Evolutionary conservation across 495 filamentous ascomycete species (phyloP).

Genomic region (Xylaria castorea): DNA sequence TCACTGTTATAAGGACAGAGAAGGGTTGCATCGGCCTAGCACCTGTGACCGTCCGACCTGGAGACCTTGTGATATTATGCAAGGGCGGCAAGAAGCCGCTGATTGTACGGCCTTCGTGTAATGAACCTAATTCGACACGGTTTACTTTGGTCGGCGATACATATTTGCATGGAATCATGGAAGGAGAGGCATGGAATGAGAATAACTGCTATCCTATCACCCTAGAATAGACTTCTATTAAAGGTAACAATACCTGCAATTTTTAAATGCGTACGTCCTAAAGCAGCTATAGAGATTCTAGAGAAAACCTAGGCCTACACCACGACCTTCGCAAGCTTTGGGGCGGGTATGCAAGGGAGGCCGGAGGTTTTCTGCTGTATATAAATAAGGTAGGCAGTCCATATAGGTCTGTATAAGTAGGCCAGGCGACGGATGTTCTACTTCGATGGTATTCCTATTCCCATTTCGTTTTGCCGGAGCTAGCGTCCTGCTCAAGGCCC

Average conservation of each 20-base stretch:
- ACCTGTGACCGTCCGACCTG: background rate
- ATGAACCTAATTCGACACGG: background rate
- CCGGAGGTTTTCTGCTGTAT: no score
- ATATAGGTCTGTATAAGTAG: no score
- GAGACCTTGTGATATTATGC: background rate
- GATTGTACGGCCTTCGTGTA: background rate
- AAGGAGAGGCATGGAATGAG: constrained; percentile 10
- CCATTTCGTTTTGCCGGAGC: no score
- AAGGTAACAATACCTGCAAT: background rate
- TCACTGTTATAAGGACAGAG: background rate
- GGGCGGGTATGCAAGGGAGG: no score
- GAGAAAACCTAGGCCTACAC: no score
- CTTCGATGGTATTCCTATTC: no score
- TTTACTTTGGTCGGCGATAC: background rate
- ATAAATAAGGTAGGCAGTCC: no score
- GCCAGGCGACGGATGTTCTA: no score
- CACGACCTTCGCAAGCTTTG: no score
- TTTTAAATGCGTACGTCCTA: background rate
- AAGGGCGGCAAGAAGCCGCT: constrained; percentile 4
- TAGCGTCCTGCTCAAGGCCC: no score
- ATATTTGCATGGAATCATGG: constrained; percentile 1
- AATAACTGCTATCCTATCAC: background rate
- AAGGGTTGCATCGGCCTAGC: background rate
- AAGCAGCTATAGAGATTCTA: background rate
- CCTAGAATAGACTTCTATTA: background rate